Evolutionary conservation across 306 rosid species (phyloP).

Genomic region (Acacia melanoxylon): DNA sequence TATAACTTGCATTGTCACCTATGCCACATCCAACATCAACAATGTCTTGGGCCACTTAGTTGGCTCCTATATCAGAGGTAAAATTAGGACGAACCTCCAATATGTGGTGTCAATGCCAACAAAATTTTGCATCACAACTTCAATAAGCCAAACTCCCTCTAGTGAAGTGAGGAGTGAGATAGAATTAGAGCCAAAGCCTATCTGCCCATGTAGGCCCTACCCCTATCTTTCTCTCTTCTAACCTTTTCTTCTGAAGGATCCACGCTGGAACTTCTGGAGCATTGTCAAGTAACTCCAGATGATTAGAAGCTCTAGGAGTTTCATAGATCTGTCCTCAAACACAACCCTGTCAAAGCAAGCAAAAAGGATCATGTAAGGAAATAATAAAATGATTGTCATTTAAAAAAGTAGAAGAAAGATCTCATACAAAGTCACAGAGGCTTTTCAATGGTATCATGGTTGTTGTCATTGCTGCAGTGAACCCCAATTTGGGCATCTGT

Average conservation of each 20-base stretch:
- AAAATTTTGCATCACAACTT: neutral
- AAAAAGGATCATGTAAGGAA: neutral
- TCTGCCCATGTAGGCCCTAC: neutral
- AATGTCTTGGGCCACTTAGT: constrained; percentile 37
- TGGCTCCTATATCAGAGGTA: constrained; percentile 14
- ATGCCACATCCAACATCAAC: constrained; percentile 95
- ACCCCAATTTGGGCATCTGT: neutral
- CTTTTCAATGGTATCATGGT: neutral
- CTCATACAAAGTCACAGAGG: neutral
- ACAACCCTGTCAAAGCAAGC: neutral
- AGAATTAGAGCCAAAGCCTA: neutral
- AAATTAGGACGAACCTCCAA: neutral
- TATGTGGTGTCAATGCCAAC: neutral
- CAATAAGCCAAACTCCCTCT: neutral
- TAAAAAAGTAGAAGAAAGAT: neutral
- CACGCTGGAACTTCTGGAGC: neutral
- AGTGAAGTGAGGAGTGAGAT: neutral
- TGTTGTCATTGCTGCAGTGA: neutral
- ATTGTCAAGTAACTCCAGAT: neutral
- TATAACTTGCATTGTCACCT: constrained; percentile 81
- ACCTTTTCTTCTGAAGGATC: neutral
- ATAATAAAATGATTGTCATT: neutral
- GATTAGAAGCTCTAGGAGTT: neutral
- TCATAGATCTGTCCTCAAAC: neutral
- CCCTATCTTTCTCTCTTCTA: neutral